phyloP scores from a whole-genome alignment of 495 filamentous ascomycete genomes.

The Hypoxylon subgilvum region DNA sequence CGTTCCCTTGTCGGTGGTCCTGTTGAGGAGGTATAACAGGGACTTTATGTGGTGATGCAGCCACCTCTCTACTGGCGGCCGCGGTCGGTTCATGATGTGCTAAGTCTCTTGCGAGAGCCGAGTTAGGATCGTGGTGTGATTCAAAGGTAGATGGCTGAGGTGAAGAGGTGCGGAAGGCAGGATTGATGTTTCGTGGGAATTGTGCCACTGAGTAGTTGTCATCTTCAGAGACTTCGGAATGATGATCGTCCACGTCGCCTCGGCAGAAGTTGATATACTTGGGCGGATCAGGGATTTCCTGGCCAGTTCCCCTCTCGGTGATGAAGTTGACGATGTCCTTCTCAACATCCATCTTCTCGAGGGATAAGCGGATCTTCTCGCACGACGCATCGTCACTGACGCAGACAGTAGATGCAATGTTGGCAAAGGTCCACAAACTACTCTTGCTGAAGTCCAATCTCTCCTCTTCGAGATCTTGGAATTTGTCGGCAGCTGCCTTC shows the following conservation, averaged over 20 bases:
- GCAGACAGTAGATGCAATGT: constrained; percentile 97
- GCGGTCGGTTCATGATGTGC: constrained; percentile 59
- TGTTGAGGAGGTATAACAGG: constrained; percentile 12
- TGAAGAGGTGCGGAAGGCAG: constrained; percentile 90
- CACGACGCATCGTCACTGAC: constrained; percentile 98
- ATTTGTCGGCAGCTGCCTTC: constrained; percentile 98
- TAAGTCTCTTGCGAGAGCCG: constrained; percentile 68
- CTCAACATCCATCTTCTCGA: constrained; percentile 95
- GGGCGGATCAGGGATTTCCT: constrained; percentile 95
- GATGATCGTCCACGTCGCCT: constrained; percentile 80
- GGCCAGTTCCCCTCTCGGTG: constrained; percentile 84
- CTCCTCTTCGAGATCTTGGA: constrained; percentile 99
- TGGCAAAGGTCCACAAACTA: constrained; percentile 96
- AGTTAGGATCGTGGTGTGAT: constrained; percentile 84
- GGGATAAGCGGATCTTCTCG: constrained; percentile 92
- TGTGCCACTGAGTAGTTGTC: constrained; percentile 91
- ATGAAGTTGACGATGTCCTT: constrained; percentile 94
- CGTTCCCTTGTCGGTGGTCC: constrained; percentile 14
- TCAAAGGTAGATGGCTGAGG: constrained; percentile 80
- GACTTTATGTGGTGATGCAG: constrained; percentile 60
- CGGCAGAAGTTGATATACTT: constrained; percentile 99
- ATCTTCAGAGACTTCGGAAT: constrained; percentile 81
- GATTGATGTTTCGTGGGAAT: constrained; percentile 93
- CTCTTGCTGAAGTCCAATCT: constrained; percentile 95
- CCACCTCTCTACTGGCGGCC: constrained; percentile 59